phyloP scores from a whole-genome alignment of 192 early-diverging fungal species.

The Spizellomyces punctatus region DNA sequence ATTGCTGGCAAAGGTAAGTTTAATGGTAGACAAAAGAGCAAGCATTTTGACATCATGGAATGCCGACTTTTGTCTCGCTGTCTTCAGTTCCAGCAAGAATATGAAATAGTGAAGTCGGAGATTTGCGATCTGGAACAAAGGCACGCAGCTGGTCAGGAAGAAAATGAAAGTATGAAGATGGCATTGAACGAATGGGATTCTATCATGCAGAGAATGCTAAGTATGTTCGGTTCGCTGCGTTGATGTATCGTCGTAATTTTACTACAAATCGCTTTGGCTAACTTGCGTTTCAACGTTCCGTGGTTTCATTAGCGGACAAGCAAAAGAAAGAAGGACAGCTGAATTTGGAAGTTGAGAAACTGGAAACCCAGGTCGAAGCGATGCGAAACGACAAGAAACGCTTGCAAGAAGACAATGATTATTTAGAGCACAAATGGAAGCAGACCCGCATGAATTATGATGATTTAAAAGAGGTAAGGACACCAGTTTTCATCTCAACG shows the following conservation, averaged over 20 bases:
- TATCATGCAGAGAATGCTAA: constrained; percentile 39
- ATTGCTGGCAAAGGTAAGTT: constrained; percentile 28
- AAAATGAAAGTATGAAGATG: constrained; percentile 13
- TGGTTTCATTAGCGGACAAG: not conserved
- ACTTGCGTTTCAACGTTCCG: too few species aligned
- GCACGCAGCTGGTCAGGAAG: constrained; percentile 13
- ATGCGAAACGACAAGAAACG: constrained; percentile 20
- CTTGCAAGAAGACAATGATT: constrained; percentile 22
- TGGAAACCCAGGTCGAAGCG: constrained; percentile 1
- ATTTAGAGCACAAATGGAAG: constrained; percentile 29
- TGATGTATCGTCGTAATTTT: not conserved
- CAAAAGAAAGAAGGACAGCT: not conserved
- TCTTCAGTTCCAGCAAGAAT: constrained; percentile 47
- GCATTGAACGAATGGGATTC: constrained; percentile 41
- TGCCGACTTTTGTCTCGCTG: not conserved
- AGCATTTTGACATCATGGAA: not conserved
- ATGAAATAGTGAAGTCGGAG: constrained; percentile 44
- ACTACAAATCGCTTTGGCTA: too few species aligned
- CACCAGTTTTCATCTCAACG: not conserved
- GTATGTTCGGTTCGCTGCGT: constrained; percentile 6
- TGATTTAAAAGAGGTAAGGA: constrained; percentile 36
- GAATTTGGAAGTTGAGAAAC: constrained; percentile 12
- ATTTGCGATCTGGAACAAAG: constrained; percentile 33
- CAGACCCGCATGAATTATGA: constrained; percentile 33
- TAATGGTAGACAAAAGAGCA: not conserved